Conservation (phyloP, 2,329 filamentous ascomycete genomes). For the Neodidymelliopsis sp. region DNA sequence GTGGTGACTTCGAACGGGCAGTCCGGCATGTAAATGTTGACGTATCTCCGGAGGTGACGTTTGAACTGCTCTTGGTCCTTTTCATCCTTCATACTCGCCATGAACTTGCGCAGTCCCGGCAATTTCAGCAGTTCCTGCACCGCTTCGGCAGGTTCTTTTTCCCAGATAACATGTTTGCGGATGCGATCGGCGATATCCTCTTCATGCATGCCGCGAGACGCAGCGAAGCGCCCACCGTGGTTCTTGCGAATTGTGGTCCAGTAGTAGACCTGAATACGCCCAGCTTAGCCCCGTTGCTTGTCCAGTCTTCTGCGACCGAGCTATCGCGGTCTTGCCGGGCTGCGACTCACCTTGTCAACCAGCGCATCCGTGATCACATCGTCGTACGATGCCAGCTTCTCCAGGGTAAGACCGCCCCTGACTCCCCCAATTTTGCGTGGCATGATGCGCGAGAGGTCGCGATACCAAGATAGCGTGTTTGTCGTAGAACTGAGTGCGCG, state of each 20-base stretch:
- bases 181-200: conserved; percentile 68
- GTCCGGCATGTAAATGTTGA: conserved; percentile 90
- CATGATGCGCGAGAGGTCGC: conserved; percentile 42
- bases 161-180: conserved; percentile 72
- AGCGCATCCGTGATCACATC: conserved; percentile 95
- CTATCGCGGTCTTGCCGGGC: conserved; percentile 5
- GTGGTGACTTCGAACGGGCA: conserved; percentile 93
- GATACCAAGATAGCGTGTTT: background rate
- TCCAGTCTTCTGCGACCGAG: conserved; percentile 16
- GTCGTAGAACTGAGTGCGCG: conserved; percentile 2
- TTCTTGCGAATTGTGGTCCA: conserved; percentile 98
- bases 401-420: conserved; percentile 80
- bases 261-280: conserved; percentile 76
- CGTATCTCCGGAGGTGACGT: conserved; percentile 85
- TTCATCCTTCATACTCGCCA: conserved; percentile 70
- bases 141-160: conserved; percentile 74
- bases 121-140: conserved; percentile 76
- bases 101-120: conserved; percentile 76
- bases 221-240: conserved; percentile 80
- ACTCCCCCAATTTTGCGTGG: conserved; percentile 59
- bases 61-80: conserved; percentile 88
- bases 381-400: conserved; percentile 90
- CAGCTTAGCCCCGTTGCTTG: conserved; percentile 23
- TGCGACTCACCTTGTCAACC: conserved; percentile 81
- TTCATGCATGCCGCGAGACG: conserved; percentile 78